Evolutionary conservation across 345 rosid species (phyloP).

Genomic region (Aquilaria sinensis): DNA sequence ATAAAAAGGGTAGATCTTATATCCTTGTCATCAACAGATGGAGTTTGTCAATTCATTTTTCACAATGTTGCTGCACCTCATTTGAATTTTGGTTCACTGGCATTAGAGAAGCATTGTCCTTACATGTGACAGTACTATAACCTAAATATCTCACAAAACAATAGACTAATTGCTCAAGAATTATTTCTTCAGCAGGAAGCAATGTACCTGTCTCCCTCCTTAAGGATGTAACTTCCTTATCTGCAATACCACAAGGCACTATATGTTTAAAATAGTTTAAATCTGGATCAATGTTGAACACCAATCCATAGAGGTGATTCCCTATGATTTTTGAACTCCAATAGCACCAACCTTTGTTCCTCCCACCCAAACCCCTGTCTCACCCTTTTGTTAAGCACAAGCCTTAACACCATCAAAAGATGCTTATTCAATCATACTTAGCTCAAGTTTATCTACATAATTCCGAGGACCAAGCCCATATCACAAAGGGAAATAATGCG

Average conservation of each 20-base stretch:
- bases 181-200: constrained; percentile 56
- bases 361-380: constrained; percentile 85
- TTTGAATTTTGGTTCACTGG: constrained; percentile 10
- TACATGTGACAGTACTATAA: constrained; percentile 37
- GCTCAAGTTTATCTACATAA: constrained; percentile 69
- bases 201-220: constrained; percentile 47
- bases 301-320: constrained; percentile 74
- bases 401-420: constrained; percentile 60
- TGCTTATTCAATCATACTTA: constrained; percentile 59
- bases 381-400: constrained; percentile 51
- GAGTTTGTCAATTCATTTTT: no score
- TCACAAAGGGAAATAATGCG: constrained; percentile 68
- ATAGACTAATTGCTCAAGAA: constrained; percentile 65
- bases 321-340: constrained; percentile 63
- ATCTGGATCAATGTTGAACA: constrained; percentile 69
- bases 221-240: constrained; percentile 67
- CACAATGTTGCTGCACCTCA: not conserved
- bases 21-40: no score
- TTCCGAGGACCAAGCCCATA: constrained; percentile 61
- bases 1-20: no score
- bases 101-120: constrained; percentile 26
- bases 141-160: constrained; percentile 53
- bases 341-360: constrained; percentile 81
- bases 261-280: constrained; percentile 71
- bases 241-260: constrained; percentile 75